These are phyloP conservation scores for Colletotrichum spaethianum DNA, from an alignment of 2,329 filamentous ascomycete genomes.

Conservation along the genomic window DNA sequence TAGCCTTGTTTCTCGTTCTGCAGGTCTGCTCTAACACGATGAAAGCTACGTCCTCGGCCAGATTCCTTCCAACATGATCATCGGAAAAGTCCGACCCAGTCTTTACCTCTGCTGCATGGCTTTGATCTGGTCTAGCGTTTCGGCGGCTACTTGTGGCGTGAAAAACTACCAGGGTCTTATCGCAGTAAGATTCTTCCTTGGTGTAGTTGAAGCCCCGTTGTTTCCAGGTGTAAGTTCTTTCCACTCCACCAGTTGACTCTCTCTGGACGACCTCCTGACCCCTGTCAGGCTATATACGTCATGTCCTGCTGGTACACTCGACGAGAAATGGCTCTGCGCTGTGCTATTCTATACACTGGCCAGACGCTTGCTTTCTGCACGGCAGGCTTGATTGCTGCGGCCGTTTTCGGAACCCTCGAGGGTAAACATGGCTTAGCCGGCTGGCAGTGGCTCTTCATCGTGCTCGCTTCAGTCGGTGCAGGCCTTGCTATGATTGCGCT, in stretches of 20 bases:
- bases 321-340: slow-evolving; percentile 46
- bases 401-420: slow-evolving; percentile 43
- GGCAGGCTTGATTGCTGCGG: slow-evolving; percentile 46
- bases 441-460: slow-evolving; percentile 59
- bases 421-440: slow-evolving; percentile 49
- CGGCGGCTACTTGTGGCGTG: slow-evolving; percentile 42
- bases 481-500: slow-evolving; percentile 42
- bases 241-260: neutral
- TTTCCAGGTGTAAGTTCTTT: slow-evolving; percentile 40
- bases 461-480: slow-evolving; percentile 49
- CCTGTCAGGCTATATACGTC: slow-evolving; percentile 38
- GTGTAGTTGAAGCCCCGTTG: slow-evolving; percentile 41
- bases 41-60: slow-evolving; percentile 40
- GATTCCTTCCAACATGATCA: slow-evolving; percentile 43
- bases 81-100: slow-evolving; percentile 40
- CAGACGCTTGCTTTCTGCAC: slow-evolving; percentile 44
- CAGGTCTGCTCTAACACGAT: accelerated
- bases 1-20: accelerated
- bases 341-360: slow-evolving; percentile 45
- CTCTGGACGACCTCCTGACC: neutral
- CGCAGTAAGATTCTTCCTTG: slow-evolving; percentile 41
- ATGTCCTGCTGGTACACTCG: slow-evolving; percentile 47
- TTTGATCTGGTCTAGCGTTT: slow-evolving; percentile 41
- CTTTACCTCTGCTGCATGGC: slow-evolving; percentile 43
- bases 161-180: slow-evolving; percentile 41